A percentile compares a stretch with the other conserved stretches of the same genome.
phyloP scores from a whole-genome alignment of 495 filamentous ascomycete genomes.

The Alectoria sarmentosa region DNA sequence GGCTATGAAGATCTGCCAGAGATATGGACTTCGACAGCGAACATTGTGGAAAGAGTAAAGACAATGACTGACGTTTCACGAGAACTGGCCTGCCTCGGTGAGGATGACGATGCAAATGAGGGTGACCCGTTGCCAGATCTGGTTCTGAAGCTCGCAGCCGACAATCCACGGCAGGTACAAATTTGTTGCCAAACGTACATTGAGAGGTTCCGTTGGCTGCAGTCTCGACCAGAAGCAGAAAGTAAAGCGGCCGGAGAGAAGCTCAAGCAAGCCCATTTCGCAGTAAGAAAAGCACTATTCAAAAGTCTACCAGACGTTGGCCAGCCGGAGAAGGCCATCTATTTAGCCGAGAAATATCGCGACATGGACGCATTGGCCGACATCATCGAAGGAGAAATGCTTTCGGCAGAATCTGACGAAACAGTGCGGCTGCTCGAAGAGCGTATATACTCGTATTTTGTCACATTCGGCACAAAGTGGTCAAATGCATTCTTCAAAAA shows the following conservation, averaged over 20 bases:
- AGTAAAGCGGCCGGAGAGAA: slow-evolving; percentile 38
- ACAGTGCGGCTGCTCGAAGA: slow-evolving; percentile 29
- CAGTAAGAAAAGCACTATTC: slow-evolving; percentile 51
- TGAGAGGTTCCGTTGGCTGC: slow-evolving; percentile 57
- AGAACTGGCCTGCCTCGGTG: slow-evolving; percentile 23
- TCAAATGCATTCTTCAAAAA: slow-evolving; percentile 74
- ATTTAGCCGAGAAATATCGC: slow-evolving; percentile 64
- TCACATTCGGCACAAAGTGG: slow-evolving; percentile 65
- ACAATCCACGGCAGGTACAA: slow-evolving; percentile 49
- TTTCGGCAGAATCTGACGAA: slow-evolving; percentile 21
- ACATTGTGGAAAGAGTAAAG: slow-evolving; percentile 48
- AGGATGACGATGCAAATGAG: slow-evolving; percentile 26
- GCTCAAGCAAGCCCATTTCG: slow-evolving; percentile 42
- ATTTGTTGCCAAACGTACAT: slow-evolving; percentile 51
- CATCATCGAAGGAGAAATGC: slow-evolving; percentile 36
- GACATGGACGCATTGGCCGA: slow-evolving; percentile 66
- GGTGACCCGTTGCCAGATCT: slow-evolving; percentile 31
- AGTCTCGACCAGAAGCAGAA: slow-evolving; percentile 43
- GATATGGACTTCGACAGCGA: slow-evolving; percentile 71
- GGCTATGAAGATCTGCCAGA: slow-evolving; percentile 60
- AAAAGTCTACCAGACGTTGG: slow-evolving; percentile 62
- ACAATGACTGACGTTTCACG: slow-evolving; percentile 43
- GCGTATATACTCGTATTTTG: slow-evolving; percentile 56
- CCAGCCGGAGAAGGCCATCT: slow-evolving; percentile 58
- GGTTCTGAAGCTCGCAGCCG: slow-evolving; percentile 41